A percentile compares a stretch with the other conserved stretches of the same genome.
phyloP scores from a whole-genome alignment of 2,329 filamentous ascomycete species.

The Trichoderma sp. region DNA sequence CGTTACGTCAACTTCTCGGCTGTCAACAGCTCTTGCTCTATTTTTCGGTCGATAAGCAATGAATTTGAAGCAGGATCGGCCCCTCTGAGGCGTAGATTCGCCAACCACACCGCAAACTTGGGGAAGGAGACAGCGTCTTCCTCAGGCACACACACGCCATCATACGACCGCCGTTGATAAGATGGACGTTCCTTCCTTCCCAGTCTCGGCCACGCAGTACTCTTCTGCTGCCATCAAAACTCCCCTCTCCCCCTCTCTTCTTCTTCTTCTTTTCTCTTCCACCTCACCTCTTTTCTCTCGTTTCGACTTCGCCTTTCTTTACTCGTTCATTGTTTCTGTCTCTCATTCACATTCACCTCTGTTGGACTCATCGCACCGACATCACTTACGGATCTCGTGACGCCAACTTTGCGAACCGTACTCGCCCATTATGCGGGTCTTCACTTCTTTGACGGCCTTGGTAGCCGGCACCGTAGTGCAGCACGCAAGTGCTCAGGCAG shows the following conservation, averaged over 20 bases:
- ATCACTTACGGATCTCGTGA: not conserved
- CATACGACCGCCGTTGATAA: not conserved
- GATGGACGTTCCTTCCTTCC: not conserved
- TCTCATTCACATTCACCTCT: not conserved
- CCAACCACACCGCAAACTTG: not conserved
- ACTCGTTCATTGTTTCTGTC: conserved; percentile 21
- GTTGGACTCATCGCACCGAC: not conserved
- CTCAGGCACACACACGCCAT: not conserved
- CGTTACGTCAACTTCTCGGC: not conserved
- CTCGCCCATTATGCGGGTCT: conserved; percentile 41
- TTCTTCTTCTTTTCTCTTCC: conserved; percentile 9
- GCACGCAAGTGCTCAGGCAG: conserved; percentile 35
- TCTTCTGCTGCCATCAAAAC: not conserved
- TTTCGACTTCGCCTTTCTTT: conserved; percentile 21
- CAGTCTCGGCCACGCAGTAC: not conserved
- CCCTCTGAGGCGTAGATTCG: not conserved
- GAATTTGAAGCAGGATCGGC: not conserved
- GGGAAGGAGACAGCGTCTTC: not conserved
- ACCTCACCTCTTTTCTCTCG: not conserved
- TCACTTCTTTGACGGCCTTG: conserved; percentile 39
- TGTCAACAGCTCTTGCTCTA: not conserved
- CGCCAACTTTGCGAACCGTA: conserved; percentile 19
- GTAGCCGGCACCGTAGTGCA: conserved; percentile 39
- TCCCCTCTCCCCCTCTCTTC: conserved; percentile 8
- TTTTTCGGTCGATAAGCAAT: not conserved